Conservation (phyloP, 345 rosid genomes). For the Acer negundo region DNA sequence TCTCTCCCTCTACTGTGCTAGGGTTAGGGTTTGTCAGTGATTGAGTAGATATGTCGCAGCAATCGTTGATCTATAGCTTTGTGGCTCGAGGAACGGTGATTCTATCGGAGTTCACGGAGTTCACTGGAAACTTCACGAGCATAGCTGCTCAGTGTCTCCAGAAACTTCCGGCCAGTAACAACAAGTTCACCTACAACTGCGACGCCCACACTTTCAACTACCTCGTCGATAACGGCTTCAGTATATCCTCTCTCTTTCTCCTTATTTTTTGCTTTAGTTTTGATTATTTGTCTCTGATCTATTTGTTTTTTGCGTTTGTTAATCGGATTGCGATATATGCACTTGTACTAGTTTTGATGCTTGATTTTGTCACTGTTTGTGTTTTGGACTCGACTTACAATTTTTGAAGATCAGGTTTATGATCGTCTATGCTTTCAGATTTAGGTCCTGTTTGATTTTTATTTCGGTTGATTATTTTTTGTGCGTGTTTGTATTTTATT, state of each 20-base stretch:
- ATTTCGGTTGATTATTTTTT: background rate
- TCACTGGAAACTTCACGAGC: conserved; percentile 60
- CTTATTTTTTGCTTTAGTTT: background rate
- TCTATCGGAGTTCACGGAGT: conserved; percentile 56
- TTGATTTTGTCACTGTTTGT: conserved; percentile 10
- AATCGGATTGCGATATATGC: background rate
- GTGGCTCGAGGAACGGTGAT: conserved; percentile 58
- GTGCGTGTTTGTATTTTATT: background rate
- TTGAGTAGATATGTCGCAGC: conserved; percentile 46
- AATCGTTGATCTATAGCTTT: conserved; percentile 65
- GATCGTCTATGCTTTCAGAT: background rate
- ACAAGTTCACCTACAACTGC: conserved; percentile 70
- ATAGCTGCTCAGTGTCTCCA: conserved; percentile 68
- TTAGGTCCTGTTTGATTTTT: background rate
- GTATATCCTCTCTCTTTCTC: conserved; percentile 16
- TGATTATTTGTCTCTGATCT: conserved; percentile 20
- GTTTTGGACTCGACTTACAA: background rate
- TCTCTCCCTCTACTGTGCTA: background rate
- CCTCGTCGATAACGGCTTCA: conserved; percentile 59
- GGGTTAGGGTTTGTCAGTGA: conserved; percentile 11
- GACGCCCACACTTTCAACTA: conserved; percentile 67
- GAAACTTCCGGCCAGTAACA: conserved; percentile 56
- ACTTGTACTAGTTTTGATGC: background rate
- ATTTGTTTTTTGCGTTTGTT: background rate
- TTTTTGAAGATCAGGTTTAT: background rate